phyloP scores from a whole-genome alignment of 1,284 basidiomycete species.

The Malassezia nana region DNA sequence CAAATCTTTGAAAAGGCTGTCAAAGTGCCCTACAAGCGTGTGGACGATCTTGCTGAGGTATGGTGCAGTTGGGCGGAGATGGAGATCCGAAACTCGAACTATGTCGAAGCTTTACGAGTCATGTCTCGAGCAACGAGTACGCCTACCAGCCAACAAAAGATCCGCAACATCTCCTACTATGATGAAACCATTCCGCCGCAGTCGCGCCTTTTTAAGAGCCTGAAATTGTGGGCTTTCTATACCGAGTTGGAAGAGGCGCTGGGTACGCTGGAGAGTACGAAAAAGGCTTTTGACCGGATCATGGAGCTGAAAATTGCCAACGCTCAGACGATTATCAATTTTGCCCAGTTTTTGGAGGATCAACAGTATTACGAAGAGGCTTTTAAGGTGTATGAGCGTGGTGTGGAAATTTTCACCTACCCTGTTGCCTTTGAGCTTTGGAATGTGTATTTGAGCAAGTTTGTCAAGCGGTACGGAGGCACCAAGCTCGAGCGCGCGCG shows the following conservation, averaged over 20 bases:
- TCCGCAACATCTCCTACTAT: slow-evolving; percentile 79
- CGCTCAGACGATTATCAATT: slow-evolving; percentile 85
- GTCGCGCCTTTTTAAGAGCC: slow-evolving; percentile 83
- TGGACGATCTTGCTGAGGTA: slow-evolving; percentile 93
- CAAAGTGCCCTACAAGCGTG: slow-evolving; percentile 82
- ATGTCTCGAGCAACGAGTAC: slow-evolving; percentile 84
- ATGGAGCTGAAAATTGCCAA: slow-evolving; percentile 97
- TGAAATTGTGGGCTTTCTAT: slow-evolving; percentile 98
- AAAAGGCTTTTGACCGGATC: slow-evolving; percentile 91
- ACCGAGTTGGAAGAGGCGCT: slow-evolving; percentile 94
- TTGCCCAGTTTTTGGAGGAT: slow-evolving; percentile 90
- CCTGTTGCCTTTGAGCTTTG: slow-evolving; percentile 97
- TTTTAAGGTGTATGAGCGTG: slow-evolving; percentile 97
- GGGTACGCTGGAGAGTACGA: slow-evolving; percentile 81
- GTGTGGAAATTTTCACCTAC: slow-evolving; percentile 93
- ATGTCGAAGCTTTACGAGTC: slow-evolving; percentile 82
- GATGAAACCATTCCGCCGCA: slow-evolving; percentile 86
- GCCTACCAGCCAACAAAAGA: slow-evolving; percentile 61
- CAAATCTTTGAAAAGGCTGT: slow-evolving; percentile 86
- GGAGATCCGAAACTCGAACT: slow-evolving; percentile 91
- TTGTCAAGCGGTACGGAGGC: slow-evolving; percentile 89
- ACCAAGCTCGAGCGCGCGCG: slow-evolving; percentile 85
- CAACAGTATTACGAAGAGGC: slow-evolving; percentile 97
- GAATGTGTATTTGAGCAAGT: slow-evolving; percentile 97
- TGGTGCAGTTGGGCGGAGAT: slow-evolving; percentile 99